Evolutionary conservation across 257 asterid species (phyloP).

Genomic region (Nicotiana attenuata): DNA sequence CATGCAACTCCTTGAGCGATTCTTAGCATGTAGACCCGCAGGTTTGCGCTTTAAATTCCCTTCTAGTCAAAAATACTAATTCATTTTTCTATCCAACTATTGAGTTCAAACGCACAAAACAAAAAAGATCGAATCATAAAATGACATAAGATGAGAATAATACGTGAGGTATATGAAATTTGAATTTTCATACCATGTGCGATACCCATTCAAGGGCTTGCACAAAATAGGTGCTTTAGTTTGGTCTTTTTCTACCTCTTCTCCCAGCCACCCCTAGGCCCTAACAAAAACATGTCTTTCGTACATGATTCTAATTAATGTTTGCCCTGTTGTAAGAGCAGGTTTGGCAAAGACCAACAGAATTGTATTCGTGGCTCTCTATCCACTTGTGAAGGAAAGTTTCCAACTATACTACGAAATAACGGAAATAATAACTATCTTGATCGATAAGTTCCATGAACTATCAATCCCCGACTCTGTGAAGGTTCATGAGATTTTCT

Average conservation of each 20-base stretch:
- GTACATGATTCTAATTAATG: background rate
- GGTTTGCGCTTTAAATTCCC: conserved; percentile 34
- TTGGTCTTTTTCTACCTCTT: background rate
- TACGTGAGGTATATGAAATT: background rate
- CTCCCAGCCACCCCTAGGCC: background rate
- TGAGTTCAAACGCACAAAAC: too few relatives aligned
- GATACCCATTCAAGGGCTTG: background rate
- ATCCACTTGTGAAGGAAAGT: conserved; percentile 75
- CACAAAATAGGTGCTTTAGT: background rate
- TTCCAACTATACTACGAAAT: conserved; percentile 60
- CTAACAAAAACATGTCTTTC: background rate
- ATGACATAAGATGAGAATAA: background rate
- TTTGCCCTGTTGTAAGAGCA: conserved; percentile 8
- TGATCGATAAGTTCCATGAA: conserved; percentile 75
- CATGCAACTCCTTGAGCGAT: conserved; percentile 74
- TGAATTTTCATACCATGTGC: background rate
- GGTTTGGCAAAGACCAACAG: conserved; percentile 66
- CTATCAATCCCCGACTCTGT: conserved; percentile 61
- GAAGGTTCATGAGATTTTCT: conserved; percentile 62
- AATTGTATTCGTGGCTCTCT: conserved; percentile 62
- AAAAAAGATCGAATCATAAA: too few relatives aligned
- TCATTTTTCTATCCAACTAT: background rate
- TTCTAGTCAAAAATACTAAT: background rate
- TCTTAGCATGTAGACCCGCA: conserved; percentile 76
- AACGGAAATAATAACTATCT: conserved; percentile 52